Conservation (phyloP, 108 stramenopile species). For the Cyclotella cryptica region DNA sequence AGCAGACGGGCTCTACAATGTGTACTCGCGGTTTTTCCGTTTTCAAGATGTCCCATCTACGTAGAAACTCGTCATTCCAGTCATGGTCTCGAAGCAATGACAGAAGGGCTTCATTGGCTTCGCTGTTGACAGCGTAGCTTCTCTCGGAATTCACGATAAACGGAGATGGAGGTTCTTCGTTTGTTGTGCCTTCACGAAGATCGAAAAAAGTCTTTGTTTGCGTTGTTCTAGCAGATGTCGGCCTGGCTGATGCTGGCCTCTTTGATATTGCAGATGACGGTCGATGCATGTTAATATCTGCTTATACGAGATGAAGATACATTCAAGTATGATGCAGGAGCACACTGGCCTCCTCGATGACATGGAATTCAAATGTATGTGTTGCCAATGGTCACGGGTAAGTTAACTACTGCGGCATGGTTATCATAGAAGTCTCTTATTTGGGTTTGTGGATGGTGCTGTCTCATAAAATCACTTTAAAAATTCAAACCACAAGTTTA, state of each 20-base stretch:
- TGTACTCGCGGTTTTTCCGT: constrained; percentile 14
- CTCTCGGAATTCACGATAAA: not conserved
- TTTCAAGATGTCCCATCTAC: constrained; percentile 16
- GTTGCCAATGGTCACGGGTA: no score
- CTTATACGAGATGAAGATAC: no score
- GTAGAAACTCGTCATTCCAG: constrained; percentile 1
- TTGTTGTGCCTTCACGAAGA: constrained; percentile 10
- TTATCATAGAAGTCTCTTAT: no score
- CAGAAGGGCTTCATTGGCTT: not conserved
- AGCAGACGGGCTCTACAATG: not conserved
- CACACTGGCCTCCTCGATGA: no score
- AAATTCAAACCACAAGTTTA: no score
- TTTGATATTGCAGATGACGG: not conserved
- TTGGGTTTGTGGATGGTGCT: no score
- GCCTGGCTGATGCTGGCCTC: not conserved
- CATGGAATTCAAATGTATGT: no score
- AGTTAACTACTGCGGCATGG: no score
- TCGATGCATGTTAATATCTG: no score
- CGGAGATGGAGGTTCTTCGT: constrained; percentile 12
- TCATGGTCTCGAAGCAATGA: constrained; percentile 9
- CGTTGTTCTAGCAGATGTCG: constrained; percentile 32
- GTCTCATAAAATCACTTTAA: not conserved
- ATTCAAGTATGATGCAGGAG: no score
- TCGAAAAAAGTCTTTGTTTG: constrained; percentile 40
- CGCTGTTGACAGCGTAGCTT: not conserved